phyloP scores from a whole-genome alignment of 2,329 filamentous ascomycete species.

The Exophiala alcalophila region DNA sequence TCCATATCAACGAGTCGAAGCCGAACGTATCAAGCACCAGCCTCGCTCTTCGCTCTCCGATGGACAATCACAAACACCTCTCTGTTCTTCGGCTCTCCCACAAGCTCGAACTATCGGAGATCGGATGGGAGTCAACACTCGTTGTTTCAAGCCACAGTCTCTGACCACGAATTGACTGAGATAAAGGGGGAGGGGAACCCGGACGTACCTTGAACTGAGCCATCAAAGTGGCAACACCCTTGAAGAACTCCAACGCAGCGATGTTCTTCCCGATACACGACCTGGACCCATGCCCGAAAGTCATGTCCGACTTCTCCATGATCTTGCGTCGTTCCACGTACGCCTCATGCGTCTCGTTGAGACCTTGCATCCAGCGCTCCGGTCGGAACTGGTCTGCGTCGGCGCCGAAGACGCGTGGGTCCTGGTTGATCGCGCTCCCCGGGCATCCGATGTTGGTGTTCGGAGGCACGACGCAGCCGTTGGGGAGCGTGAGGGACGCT shows the following conservation, averaged over 20 bases:
- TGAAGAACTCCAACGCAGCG: conserved; percentile 12
- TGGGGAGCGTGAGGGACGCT: conserved; percentile 3
- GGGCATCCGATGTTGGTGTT: conserved; percentile 10
- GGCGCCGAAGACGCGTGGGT: conserved; percentile 4
- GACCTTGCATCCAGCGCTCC: conserved; percentile 9
- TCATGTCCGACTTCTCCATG: conserved; percentile 11
- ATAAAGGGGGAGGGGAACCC: no score
- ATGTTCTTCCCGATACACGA: conserved; percentile 18
- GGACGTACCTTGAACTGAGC: conserved; percentile 12
- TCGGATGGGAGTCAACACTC: not conserved
- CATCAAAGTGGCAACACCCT: conserved; percentile 15
- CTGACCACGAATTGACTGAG: no score
- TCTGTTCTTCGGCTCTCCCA: conserved; percentile 4
- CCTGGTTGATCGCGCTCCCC: conserved; percentile 7
- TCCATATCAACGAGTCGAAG: no score
- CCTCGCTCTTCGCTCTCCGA: conserved; percentile 33
- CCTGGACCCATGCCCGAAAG: conserved; percentile 9
- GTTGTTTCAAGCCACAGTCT: no score
- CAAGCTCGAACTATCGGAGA: conserved; percentile 5
- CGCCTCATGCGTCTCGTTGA: not conserved
- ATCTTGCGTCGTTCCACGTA: conserved; percentile 4
- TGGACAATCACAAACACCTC: conserved; percentile 3
- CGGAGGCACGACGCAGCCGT: conserved; percentile 10
- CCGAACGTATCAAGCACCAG: conserved; percentile 48
- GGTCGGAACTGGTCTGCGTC: conserved; percentile 7